A percentile compares a stretch with the other conserved stretches of the same genome.
phyloP scores from a whole-genome alignment of 2,329 filamentous ascomycete species.

The Dactylellina drechsleri region DNA sequence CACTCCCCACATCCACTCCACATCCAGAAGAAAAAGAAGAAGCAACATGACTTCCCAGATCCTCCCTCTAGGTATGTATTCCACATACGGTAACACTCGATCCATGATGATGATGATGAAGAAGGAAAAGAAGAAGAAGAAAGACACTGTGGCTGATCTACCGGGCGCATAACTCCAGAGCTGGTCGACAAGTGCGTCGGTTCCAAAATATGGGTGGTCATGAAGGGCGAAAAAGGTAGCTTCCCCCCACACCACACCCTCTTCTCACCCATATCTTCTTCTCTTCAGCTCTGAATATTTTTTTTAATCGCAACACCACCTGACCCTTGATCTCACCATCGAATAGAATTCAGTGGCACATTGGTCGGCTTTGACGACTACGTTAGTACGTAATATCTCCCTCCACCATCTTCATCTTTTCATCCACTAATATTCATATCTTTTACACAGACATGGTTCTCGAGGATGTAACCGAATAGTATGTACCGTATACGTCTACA shows the following conservation, averaged over 20 bases:
- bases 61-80: constrained; percentile 72
- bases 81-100: not conserved
- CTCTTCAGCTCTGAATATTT: not conserved
- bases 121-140: too few species aligned
- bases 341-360: constrained; percentile 89
- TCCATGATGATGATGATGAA: too few species aligned
- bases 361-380: constrained; percentile 98
- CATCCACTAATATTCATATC: constrained; percentile 4
- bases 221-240: constrained; percentile 98
- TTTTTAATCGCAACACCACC: not conserved
- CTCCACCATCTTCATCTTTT: constrained; percentile 6
- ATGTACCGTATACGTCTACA: constrained; percentile 56
- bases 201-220: constrained; percentile 97
- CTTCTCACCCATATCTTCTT: too few species aligned
- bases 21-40: too few species aligned
- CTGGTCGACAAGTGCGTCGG: constrained; percentile 99
- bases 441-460: constrained; percentile 87
- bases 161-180: constrained; percentile 68
- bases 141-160: too few species aligned
- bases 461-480: constrained; percentile 97
- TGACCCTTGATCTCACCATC: too few species aligned
- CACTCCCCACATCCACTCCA: constrained; percentile 2
- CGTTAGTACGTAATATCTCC: constrained; percentile 80
- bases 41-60: constrained; percentile 75
- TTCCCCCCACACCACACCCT: constrained; percentile 41